Percentiles rank a stretch among this genome's conserved stretches.
phyloP scores from a whole-genome alignment of 306 rosid genomes.

The Cotoneaster glaucophyllus region DNA sequence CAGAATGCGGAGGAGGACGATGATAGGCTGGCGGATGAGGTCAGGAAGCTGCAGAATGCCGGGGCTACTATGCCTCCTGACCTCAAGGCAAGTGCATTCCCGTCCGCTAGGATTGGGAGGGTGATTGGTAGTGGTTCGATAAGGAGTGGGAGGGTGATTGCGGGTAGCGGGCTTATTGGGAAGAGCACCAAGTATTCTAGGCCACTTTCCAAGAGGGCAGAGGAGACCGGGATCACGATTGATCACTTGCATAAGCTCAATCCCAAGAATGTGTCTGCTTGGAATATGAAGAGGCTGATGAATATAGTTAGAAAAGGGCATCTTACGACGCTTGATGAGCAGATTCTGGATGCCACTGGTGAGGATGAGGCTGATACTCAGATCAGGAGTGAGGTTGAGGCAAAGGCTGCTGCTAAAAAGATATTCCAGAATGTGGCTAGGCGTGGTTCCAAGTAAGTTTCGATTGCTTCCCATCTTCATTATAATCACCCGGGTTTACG shows the following conservation, averaged over 20 bases:
- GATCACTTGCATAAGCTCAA: constrained; percentile 70
- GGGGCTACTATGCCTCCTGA: constrained; percentile 75
- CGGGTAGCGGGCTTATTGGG: constrained; percentile 38
- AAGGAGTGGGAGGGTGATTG: constrained; percentile 38
- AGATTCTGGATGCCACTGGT: constrained; percentile 30
- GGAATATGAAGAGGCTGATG: constrained; percentile 93
- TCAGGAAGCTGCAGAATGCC: constrained; percentile 73
- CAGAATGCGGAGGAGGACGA: constrained; percentile 61
- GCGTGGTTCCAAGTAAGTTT: constrained; percentile 54
- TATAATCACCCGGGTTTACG: background rate
- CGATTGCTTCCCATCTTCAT: background rate
- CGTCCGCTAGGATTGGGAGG: constrained; percentile 33
- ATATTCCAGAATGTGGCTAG: constrained; percentile 77
- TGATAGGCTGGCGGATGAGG: constrained; percentile 62
- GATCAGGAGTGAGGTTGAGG: constrained; percentile 70
- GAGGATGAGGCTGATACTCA: constrained; percentile 48
- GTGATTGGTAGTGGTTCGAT: constrained; percentile 34
- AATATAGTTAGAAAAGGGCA: constrained; percentile 63
- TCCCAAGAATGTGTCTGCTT: constrained; percentile 73
- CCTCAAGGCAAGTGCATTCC: constrained; percentile 40
- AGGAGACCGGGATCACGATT: constrained; percentile 51
- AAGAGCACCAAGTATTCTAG: constrained; percentile 36
- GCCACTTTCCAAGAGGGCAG: constrained; percentile 33
- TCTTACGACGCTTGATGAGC: constrained; percentile 67
- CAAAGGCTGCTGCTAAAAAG: constrained; percentile 76